Evolutionary conservation across 2,329 filamentous ascomycete species (phyloP).

Genomic region (Catunica adiposa): DNA sequence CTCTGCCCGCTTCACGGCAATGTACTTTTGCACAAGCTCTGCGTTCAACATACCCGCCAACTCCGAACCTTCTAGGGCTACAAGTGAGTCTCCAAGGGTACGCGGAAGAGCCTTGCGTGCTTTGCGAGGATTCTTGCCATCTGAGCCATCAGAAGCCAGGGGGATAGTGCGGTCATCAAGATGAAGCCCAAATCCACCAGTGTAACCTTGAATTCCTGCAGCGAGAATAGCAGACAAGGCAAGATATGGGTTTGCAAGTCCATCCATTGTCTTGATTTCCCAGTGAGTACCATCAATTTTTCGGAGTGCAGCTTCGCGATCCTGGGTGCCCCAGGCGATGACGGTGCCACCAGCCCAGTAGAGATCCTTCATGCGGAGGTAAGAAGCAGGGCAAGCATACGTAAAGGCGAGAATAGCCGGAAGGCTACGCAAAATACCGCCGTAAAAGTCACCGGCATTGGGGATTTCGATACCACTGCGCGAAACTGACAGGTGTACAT

Average conservation of each 20-base stretch:
- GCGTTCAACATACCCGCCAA: constrained; percentile 31
- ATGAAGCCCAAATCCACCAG: constrained; percentile 21
- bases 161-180: constrained; percentile 34
- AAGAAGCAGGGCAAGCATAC: constrained; percentile 48
- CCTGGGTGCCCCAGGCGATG: constrained; percentile 69
- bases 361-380: constrained; percentile 51
- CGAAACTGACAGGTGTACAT: constrained; percentile 50
- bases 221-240: constrained; percentile 24
- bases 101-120: constrained; percentile 27
- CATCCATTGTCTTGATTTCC: constrained; percentile 67
- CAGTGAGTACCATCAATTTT: constrained; percentile 52
- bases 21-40: constrained; percentile 38
- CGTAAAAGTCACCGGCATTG: constrained; percentile 42
- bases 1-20: constrained; percentile 43
- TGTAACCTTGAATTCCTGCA: constrained; percentile 18
- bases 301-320: constrained; percentile 58
- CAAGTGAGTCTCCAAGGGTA: constrained; percentile 37
- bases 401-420: constrained; percentile 52
- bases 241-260: constrained; percentile 63
- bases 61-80: constrained; percentile 31
- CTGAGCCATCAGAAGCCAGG: constrained; percentile 27
- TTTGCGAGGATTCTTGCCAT: constrained; percentile 27
- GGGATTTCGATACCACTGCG: not conserved
- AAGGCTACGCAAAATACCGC: constrained; percentile 51
- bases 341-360: constrained; percentile 64